These are phyloP conservation scores for Thraustochytrium striatum DNA, from an alignment of 352 stramenopile species.

Conservation along the genomic window DNA sequence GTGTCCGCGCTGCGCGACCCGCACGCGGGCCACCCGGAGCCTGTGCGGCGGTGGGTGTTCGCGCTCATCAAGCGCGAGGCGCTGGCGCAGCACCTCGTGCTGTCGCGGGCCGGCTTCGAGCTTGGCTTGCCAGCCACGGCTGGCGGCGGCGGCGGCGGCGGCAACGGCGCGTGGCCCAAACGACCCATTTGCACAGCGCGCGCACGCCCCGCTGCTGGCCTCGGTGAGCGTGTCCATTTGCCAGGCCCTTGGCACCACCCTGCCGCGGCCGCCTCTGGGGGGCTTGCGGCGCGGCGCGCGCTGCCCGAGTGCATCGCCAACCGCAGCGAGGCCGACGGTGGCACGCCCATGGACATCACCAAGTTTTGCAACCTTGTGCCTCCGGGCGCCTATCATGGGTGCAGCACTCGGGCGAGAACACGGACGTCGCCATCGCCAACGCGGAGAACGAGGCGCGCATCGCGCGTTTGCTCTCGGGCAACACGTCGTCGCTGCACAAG, in stretches of 20 bases:
- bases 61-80: conserved; percentile 42
- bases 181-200: background rate
- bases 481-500: too few species aligned
- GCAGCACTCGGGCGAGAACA: background rate
- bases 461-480: background rate
- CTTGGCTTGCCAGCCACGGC: background rate
- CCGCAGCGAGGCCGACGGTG: background rate
- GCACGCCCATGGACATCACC: background rate
- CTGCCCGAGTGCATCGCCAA: conserved; percentile 17
- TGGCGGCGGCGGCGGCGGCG: background rate
- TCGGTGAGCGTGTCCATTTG: conserved; percentile 40
- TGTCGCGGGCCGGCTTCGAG: conserved; percentile 24
- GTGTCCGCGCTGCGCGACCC: conserved; percentile 41
- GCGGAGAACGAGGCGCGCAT: background rate
- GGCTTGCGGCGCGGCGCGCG: background rate
- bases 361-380: background rate
- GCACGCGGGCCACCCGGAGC: conserved; percentile 44
- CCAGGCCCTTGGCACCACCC: conserved; percentile 14
- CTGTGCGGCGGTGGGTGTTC: conserved; percentile 22
- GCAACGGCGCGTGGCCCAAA: background rate
- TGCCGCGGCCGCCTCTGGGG: background rate
- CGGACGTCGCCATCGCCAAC: background rate
- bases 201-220: conserved; percentile 7
- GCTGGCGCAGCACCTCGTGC: conserved; percentile 25
- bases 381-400: background rate